Evolutionary conservation across 2,329 filamentous ascomycete species (phyloP), one percentile per base, ranked within the genome.

Genomic region (Penicillium rolfsii): DNA sequence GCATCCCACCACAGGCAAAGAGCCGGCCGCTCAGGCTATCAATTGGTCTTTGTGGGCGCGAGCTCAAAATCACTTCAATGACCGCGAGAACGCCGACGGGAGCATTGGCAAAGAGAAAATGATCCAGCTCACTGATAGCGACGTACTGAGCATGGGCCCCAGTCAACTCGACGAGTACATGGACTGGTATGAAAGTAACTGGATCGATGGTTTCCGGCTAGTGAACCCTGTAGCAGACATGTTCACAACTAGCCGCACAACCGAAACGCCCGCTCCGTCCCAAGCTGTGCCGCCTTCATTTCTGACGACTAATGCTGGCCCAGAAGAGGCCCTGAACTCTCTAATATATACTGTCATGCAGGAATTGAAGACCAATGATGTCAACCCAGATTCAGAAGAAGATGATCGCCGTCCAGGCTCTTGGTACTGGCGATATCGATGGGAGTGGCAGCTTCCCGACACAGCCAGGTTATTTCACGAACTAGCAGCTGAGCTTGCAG

Each of bases 141-240:
- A 91, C 66, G 83, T 91, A 8, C 82, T 88, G 43, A 73, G 78
- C 1, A 88, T 93, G 85, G 81, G 78, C 2, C 77, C 81, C 5
- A 77, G 82, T 24, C 83, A 89, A 64, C 78, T 94, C 40, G 90
- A 93, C 69, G 84, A 89, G 61, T 94, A 93, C 70, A 82, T 96
- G 75, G 86, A 91, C 74, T 95, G 90, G 87, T 93, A 90, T 72
- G 87, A 91, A 71, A 82, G 83, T 59, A 89, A 83, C 48, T 91
- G 87, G 81, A 66, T 80, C 38, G 74, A 78, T 55, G 71, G 46
- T 14, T 60, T 55, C 55, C 65, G 52, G 65, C 66, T 65, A 6
- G 64, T 71, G 5, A 71, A 76, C 58, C 74, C 74, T 38, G 68
- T 81, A 35, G 71, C 77, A 33, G 73, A 79, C n/a, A 70, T 82